phyloP scores from a whole-genome alignment of 2,329 filamentous ascomycete species.

The Clonostachys rhizophaga region DNA sequence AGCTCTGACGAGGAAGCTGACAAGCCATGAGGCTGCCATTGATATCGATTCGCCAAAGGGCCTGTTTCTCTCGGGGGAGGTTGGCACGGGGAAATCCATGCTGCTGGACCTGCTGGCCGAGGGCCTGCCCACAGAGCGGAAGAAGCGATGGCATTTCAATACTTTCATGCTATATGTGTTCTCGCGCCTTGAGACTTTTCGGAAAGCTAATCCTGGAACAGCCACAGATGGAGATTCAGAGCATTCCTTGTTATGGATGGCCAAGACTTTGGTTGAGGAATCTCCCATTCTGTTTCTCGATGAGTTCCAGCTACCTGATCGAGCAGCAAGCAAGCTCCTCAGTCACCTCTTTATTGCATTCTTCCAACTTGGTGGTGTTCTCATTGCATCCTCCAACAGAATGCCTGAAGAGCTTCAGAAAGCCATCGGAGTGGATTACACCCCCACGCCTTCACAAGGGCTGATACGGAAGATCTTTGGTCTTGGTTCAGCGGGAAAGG shows the following conservation, averaged over 20 bases:
- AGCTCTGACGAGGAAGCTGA: constrained; percentile 65
- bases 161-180: constrained; percentile 80
- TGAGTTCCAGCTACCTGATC: constrained; percentile 79
- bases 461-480: constrained; percentile 44
- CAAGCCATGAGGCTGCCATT: constrained; percentile 66
- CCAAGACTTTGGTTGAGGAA: constrained; percentile 69
- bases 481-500: constrained; percentile 22
- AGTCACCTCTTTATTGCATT: constrained; percentile 75
- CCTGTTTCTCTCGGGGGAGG: constrained; percentile 74
- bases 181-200: constrained; percentile 64
- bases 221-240: constrained; percentile 25
- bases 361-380: constrained; percentile 76
- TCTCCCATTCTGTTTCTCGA: constrained; percentile 77
- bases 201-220: constrained; percentile 26
- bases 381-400: constrained; percentile 76
- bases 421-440: constrained; percentile 66
- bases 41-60: constrained; percentile 69
- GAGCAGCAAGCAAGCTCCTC: constrained; percentile 72
- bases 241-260: constrained; percentile 69
- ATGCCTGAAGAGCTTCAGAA: constrained; percentile 80
- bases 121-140: constrained; percentile 67
- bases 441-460: constrained; percentile 47
- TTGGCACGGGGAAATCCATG: constrained; percentile 82
- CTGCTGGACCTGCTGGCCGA: constrained; percentile 79
- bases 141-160: constrained; percentile 78